Base-by-base conservation (phyloP, 2,329 filamentous ascomycete genomes). In the Phyllosticta citrichinensis region DNA sequence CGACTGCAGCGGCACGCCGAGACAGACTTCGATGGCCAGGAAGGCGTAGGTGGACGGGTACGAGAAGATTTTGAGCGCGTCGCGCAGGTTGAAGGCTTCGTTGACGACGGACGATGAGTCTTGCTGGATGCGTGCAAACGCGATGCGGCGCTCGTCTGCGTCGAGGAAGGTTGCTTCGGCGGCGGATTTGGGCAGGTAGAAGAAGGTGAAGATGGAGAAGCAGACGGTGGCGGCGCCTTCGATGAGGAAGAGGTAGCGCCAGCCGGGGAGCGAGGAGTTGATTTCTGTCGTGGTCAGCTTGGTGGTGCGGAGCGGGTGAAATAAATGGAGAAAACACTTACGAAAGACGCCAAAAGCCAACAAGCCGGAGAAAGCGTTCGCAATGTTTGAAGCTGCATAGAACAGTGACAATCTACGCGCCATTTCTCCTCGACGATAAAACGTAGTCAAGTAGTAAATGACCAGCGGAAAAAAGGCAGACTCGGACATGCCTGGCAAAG, bases 371-470 rank as follows among this genome's bases (percentile, higher is more conserved):
- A 87, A 87, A 2, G 85, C 85, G 62, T 83, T 85, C 22, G 88
- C 88, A 62, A 92, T 87, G 67, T 87, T 88, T 24, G 82, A 85
- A 0, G 87, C 87, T 0, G 87, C 88, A 66, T 91, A 92, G 75
- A 91, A 91, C 62, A 90, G 75, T 40, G 87, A 87, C 1, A 90
- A 77, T 2, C 87, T 82, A 9, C 87, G 79, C 5, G 87, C 87
- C 2, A 91, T 80, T 69, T 91, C 87, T 33, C 83, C 84, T 59
- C 87, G 81, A 17, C 86, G 82, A 70, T 91, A 91, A 71, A 90
- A 90, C 1, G 75, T 76, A 0, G 77, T 79, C 56, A 78, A 69
- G 63, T 85, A 85, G 71, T 84, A 85, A 63, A 85, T 84, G 20
- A 88, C 86, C 3, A 87, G 73, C 0, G 87, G 86, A 68, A 88